A percentile compares a stretch with the other conserved stretches of the same genome.
These are phyloP conservation scores for Paracoccidioides brasiliensis DNA, from an alignment of 2,329 filamentous ascomycete species.

Conservation along the genomic window DNA sequence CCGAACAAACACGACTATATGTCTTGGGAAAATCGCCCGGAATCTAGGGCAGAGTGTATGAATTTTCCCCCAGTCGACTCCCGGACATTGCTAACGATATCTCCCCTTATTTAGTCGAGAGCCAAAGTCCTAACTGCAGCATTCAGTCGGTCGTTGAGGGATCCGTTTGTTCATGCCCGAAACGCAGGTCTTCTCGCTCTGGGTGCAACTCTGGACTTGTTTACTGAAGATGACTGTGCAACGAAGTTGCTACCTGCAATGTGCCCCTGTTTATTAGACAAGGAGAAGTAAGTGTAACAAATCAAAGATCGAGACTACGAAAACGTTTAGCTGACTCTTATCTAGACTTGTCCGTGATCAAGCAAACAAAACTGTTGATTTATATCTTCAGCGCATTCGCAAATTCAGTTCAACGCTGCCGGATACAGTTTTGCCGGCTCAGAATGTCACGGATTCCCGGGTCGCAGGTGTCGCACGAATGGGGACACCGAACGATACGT, in stretches of 20 bases:
- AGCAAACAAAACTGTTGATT: slow-evolving; percentile 74
- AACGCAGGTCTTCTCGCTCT: slow-evolving; percentile 82
- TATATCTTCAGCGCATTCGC: slow-evolving; percentile 69
- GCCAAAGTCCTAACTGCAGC: slow-evolving; percentile 87
- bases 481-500: slow-evolving; percentile 57
- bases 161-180: slow-evolving; percentile 88
- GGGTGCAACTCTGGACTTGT: slow-evolving; percentile 71
- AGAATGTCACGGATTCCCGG: slow-evolving; percentile 22
- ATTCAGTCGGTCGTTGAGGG: slow-evolving; percentile 75
- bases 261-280: slow-evolving; percentile 77
- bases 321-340: neutral
- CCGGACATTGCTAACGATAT: slow-evolving; percentile 15
- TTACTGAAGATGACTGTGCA: slow-evolving; percentile 81
- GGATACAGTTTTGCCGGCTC: slow-evolving; percentile 56
- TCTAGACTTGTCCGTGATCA: slow-evolving; percentile 66
- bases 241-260: slow-evolving; percentile 69
- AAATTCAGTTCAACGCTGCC: slow-evolving; percentile 68
- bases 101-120: slow-evolving; percentile 43
- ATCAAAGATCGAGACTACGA: neutral
- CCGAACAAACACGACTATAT: slow-evolving; percentile 95
- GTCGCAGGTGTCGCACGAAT: slow-evolving; percentile 51
- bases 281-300: slow-evolving; percentile 54
- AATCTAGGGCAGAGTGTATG: slow-evolving; percentile 55
- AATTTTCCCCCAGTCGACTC: slow-evolving; percentile 1
- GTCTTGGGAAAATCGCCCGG: slow-evolving; percentile 87